Percentiles rank a stretch among this genome's conserved stretches.
Conservation (phyloP, 2,329 filamentous ascomycete genomes). For the Aspergillus ustus region DNA sequence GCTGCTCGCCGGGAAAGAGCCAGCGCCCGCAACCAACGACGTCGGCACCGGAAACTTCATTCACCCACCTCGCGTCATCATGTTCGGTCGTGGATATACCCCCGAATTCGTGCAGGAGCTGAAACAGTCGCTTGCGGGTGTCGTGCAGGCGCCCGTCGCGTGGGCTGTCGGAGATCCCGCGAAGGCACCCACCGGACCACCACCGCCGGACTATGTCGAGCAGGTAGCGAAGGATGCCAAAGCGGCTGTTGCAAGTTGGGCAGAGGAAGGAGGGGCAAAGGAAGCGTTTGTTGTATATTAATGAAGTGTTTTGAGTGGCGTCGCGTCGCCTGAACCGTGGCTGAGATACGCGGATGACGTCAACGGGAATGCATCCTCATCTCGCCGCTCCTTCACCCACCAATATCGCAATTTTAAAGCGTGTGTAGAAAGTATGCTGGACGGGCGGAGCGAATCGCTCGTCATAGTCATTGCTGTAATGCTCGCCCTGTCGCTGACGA, state of each 20-base stretch:
- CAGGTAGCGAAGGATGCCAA: neutral
- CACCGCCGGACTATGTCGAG: constrained; percentile 2
- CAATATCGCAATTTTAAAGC: neutral
- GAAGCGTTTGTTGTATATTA: constrained; percentile 3
- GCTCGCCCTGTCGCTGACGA: constrained; percentile 25
- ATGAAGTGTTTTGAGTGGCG: neutral
- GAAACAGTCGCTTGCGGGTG: constrained; percentile 6
- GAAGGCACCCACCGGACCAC: constrained; percentile 12
- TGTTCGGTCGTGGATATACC: constrained; percentile 34
- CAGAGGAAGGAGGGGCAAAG: neutral
- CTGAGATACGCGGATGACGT: neutral
- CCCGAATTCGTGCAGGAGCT: constrained; percentile 21
- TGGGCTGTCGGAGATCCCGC: constrained; percentile 23
- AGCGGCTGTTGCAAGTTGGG: neutral
- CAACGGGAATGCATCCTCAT: neutral
- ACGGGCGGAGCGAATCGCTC: neutral
- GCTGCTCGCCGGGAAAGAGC: constrained; percentile 30
- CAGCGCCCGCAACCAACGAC: constrained; percentile 25
- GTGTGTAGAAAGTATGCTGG: neutral
- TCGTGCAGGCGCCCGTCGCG: constrained; percentile 17
- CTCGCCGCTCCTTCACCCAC: neutral
- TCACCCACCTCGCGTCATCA: constrained; percentile 28
- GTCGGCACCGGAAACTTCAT: constrained; percentile 34
- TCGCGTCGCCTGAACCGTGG: neutral
- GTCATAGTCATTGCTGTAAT: constrained; percentile 24